Conservation (phyloP, 2,329 filamentous ascomycete species). For the Aspergillus jensenii region DNA sequence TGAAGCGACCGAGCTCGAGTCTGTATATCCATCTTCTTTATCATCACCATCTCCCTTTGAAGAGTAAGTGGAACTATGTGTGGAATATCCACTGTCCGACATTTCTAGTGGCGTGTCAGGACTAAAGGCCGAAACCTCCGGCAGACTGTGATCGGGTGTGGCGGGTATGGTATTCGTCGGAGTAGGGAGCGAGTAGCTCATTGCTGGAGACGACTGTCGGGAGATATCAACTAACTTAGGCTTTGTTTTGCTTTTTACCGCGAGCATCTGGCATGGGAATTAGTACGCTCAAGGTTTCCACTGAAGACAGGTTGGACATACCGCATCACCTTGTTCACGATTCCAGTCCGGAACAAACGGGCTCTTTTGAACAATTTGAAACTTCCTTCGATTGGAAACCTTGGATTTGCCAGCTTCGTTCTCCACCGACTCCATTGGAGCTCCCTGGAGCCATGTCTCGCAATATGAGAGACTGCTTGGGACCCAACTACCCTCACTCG, state of each 20-base stretch:
- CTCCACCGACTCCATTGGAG: constrained; percentile 31
- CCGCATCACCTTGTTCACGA: constrained; percentile 13
- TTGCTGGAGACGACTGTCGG: constrained; percentile 33
- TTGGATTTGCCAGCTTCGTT: constrained; percentile 24
- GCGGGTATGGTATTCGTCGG: constrained; percentile 30
- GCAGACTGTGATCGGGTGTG: constrained; percentile 35
- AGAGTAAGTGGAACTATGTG: constrained; percentile 28
- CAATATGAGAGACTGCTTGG: constrained; percentile 38
- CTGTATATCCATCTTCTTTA: constrained; percentile 29
- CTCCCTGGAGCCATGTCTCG: constrained; percentile 39
- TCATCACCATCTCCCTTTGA: constrained; percentile 23
- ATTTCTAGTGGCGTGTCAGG: constrained; percentile 39
- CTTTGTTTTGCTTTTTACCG: constrained; percentile 37
- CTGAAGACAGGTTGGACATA: constrained; percentile 7
- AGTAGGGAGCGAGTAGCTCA: constrained; percentile 25
- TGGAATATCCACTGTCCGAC: constrained; percentile 36
- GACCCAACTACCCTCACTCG: constrained; percentile 39
- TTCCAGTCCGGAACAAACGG: constrained; percentile 27
- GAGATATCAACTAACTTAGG: constrained; percentile 41
- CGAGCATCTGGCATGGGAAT: constrained; percentile 27
- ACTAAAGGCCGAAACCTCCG: constrained; percentile 41
- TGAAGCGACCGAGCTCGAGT: constrained; percentile 27
- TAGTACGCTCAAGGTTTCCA: constrained; percentile 21
- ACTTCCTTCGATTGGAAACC: constrained; percentile 35
- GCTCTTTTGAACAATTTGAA: constrained; percentile 38